These are phyloP conservation scores for Leavenworthia alabamica DNA, from an alignment of 345 rosid genomes.

Conservation along the genomic window DNA sequence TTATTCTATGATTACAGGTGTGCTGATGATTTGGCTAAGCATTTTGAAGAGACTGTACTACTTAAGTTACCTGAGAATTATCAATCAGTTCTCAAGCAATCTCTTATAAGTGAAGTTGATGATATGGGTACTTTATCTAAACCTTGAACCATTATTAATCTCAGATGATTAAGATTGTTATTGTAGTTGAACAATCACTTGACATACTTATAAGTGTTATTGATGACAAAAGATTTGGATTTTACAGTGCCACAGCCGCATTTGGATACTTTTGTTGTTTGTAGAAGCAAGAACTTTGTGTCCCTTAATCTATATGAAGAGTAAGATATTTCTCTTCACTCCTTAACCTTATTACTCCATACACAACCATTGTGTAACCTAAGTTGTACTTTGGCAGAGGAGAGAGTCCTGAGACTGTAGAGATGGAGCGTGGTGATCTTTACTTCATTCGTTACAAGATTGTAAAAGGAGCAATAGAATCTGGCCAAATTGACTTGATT, in stretches of 20 bases:
- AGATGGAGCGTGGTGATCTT: conserved; percentile 28
- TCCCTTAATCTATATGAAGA: conserved; percentile 44
- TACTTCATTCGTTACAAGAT: conserved; percentile 33
- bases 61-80: conserved; percentile 73
- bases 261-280: conserved; percentile 61
- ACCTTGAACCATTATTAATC: too few relatives aligned
- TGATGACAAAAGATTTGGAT: not conserved
- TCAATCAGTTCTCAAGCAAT: conserved; percentile 65
- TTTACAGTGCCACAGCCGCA: too few relatives aligned
- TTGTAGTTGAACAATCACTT: not conserved
- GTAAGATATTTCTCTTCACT: conserved; percentile 13
- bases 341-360: conserved; percentile 13
- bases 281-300: conserved; percentile 47
- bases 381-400: conserved; percentile 28
- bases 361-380: not conserved
- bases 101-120: conserved; percentile 66
- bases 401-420: conserved; percentile 24
- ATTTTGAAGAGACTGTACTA: conserved; percentile 61
- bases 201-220: not conserved
- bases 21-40: conserved; percentile 49
- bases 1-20: conserved; percentile 48
- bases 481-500: conserved; percentile 29
- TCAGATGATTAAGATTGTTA: not conserved
- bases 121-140: conserved; percentile 71
- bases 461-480: conserved; percentile 25